These are phyloP conservation scores for Aspergillus brasiliensis DNA, from an alignment of 2,329 filamentous ascomycete genomes.

Conservation along the genomic window DNA sequence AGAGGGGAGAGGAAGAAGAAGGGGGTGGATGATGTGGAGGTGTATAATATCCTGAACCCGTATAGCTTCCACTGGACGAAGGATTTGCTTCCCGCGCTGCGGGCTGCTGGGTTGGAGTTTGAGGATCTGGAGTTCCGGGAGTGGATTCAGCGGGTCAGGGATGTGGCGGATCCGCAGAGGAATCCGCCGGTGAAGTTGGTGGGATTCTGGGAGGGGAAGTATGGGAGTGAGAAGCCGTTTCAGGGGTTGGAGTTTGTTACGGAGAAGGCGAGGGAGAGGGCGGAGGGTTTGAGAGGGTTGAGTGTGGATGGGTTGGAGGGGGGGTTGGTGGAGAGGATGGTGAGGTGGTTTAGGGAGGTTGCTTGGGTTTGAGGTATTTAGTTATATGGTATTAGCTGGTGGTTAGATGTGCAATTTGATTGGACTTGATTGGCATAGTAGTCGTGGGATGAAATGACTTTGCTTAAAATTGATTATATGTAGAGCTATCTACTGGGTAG, in stretches of 20 bases:
- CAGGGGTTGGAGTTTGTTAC: slow-evolving; percentile 21
- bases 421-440: too few species aligned
- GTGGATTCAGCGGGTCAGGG: slow-evolving; percentile 42
- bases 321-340: slow-evolving; percentile 40
- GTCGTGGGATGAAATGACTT: too few species aligned
- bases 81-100: slow-evolving; percentile 57
- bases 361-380: background rate
- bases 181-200: slow-evolving; percentile 58
- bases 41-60: slow-evolving; percentile 59
- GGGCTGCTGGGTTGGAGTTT: slow-evolving; percentile 45
- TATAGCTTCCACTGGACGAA: slow-evolving; percentile 53
- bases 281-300: slow-evolving; percentile 12
- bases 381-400: background rate
- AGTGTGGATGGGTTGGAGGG: slow-evolving; percentile 14
- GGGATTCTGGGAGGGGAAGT: slow-evolving; percentile 57
- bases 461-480: too few species aligned
- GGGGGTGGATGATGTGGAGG: slow-evolving; percentile 13
- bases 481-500: too few species aligned
- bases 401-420: background rate
- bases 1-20: background rate
- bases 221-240: slow-evolving; percentile 36
- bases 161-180: slow-evolving; percentile 49
- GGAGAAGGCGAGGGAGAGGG: slow-evolving; percentile 18
- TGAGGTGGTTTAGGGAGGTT: slow-evolving; percentile 32
- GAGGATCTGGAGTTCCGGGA: slow-evolving; percentile 27